phyloP scores from a whole-genome alignment of 441 rosid genomes.

The Brassica balearica region DNA sequence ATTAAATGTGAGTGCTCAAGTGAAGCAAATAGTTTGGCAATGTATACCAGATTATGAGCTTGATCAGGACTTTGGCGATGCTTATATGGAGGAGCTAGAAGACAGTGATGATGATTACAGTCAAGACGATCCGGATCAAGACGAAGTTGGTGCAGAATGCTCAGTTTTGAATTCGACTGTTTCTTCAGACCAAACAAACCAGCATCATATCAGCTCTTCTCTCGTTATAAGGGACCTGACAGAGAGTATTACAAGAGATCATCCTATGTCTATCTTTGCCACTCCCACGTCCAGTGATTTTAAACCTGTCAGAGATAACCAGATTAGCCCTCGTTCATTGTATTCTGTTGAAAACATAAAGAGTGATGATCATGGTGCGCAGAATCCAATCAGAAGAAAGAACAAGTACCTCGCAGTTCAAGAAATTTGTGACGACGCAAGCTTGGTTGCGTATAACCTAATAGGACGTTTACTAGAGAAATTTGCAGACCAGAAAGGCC shows the following conservation, averaged over 20 bases:
- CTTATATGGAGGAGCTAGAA: conserved; percentile 74
- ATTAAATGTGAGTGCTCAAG: conserved; percentile 35
- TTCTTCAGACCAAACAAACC: conserved; percentile 32
- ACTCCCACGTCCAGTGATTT: conserved; percentile 44
- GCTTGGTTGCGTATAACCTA: conserved; percentile 73
- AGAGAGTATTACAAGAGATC: conserved; percentile 33
- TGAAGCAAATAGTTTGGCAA: conserved; percentile 69
- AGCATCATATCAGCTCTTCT: conserved; percentile 19
- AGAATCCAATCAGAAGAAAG: conserved; percentile 28
- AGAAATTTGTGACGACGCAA: conserved; percentile 72
- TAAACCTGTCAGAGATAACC: conserved; percentile 30
- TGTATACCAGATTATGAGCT: conserved; percentile 56
- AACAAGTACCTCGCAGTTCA: conserved; percentile 76
- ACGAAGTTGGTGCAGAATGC: conserved; percentile 70
- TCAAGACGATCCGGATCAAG: conserved; percentile 45
- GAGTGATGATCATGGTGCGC: conserved; percentile 34
- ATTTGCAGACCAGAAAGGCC: conserved; percentile 55
- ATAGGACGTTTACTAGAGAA: conserved; percentile 66
- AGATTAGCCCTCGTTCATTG: conserved; percentile 39
- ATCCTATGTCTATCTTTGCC: conserved; percentile 39
- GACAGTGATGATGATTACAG: conserved; percentile 68
- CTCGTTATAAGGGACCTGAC: conserved; percentile 29
- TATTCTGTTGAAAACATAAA: conserved; percentile 40
- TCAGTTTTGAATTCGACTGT: conserved; percentile 26
- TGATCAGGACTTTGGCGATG: conserved; percentile 69